Conservation (phyloP, 495 filamentous ascomycete species). For the Acidiella bohemica region DNA sequence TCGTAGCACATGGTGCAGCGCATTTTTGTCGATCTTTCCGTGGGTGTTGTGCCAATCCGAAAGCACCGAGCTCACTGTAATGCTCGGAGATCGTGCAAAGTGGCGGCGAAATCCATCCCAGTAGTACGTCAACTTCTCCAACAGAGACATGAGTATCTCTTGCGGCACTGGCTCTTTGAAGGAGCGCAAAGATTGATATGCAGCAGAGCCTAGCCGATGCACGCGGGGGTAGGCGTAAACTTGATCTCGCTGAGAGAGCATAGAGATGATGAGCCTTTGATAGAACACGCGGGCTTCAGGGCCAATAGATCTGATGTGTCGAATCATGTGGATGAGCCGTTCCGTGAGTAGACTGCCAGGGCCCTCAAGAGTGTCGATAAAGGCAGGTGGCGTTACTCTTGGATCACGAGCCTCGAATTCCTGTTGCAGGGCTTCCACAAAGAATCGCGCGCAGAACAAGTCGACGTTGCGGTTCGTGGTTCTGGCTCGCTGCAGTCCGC, state of each 20-base stretch:
- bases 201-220: slow-evolving; percentile 8
- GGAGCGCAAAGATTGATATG: slow-evolving; percentile 2
- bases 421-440: slow-evolving; percentile 11
- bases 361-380: no score
- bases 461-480: not conserved
- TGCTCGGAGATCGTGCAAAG: not conserved
- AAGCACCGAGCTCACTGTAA: slow-evolving; percentile 4
- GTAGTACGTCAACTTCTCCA: slow-evolving; percentile 3
- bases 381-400: not conserved
- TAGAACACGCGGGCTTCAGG: slow-evolving; percentile 1
- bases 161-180: not conserved
- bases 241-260: not conserved
- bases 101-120: not conserved
- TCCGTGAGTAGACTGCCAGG: not conserved
- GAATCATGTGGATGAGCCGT: not conserved
- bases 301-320: not conserved
- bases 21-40: slow-evolving; percentile 6
- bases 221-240: not conserved
- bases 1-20: slow-evolving; percentile 22
- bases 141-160: slow-evolving; percentile 2
- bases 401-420: slow-evolving; percentile 4
- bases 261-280: slow-evolving; percentile 1
- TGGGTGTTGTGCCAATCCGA: slow-evolving; percentile 18
- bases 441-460: slow-evolving; percentile 9
- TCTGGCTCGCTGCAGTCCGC: not conserved